Conservation (phyloP, 352 stramenopile genomes). For the Pythium periplocum region DNA sequence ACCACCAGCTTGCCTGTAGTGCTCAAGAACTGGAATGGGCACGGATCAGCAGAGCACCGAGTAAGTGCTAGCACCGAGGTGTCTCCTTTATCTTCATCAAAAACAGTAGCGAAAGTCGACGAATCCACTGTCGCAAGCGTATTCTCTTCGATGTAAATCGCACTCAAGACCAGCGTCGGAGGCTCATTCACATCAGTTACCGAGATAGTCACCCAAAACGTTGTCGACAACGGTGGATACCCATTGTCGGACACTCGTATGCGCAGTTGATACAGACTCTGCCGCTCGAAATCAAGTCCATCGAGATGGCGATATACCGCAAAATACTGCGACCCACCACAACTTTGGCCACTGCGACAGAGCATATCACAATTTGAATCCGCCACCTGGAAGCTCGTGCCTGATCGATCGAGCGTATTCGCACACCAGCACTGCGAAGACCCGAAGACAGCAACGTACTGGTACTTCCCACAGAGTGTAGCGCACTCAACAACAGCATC, state of each 20-base stretch:
- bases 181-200: slow-evolving; percentile 19
- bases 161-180: slow-evolving; percentile 10
- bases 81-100: slow-evolving; percentile 16
- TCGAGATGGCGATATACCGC: slow-evolving; percentile 17
- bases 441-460: slow-evolving; percentile 18
- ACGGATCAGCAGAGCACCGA: slow-evolving; percentile 14
- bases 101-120: slow-evolving; percentile 10
- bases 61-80: slow-evolving; percentile 10
- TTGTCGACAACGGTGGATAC: slow-evolving; percentile 9
- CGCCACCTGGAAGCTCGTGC: slow-evolving; percentile 1
- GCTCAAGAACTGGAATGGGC: slow-evolving; percentile 14
- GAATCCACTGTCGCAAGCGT: slow-evolving; percentile 6
- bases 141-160: slow-evolving; percentile 11
- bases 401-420: slow-evolving; percentile 10
- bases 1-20: slow-evolving; percentile 4
- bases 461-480: slow-evolving; percentile 4
- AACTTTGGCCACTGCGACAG: slow-evolving; percentile 10
- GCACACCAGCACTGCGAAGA: slow-evolving; percentile 19
- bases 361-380: slow-evolving; percentile 7
- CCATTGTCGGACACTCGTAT: slow-evolving; percentile 16
- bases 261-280: slow-evolving; percentile 9
- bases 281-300: slow-evolving; percentile 20
- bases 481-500: slow-evolving; percentile 11
- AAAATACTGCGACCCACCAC: slow-evolving; percentile 10
- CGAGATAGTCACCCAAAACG: slow-evolving; percentile 8